Conservation (phyloP, 1,139 yeast genomes). For the Saccharomyces pastorianus region DNA sequence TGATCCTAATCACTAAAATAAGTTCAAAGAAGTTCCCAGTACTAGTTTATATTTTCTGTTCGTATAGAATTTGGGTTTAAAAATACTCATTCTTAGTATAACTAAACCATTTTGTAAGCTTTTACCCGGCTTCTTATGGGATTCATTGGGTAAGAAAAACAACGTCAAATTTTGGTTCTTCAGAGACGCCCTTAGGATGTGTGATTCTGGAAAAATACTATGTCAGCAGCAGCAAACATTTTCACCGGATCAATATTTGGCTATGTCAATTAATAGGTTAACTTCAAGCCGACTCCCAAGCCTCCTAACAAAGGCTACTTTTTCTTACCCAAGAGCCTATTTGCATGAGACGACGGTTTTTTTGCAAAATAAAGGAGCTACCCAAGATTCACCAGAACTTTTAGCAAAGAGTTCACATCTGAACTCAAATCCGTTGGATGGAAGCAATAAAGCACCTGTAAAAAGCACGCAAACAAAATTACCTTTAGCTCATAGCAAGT, state of each 20-base stretch:
- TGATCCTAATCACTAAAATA: no score
- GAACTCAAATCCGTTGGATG: constrained; percentile 15
- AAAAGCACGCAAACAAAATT: neutral
- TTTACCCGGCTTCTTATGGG: neutral
- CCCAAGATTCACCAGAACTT: constrained; percentile 17
- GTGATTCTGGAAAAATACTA: no score
- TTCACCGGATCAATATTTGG: neutral
- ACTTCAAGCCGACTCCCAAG: neutral
- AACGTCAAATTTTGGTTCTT: neutral
- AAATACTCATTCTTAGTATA: no score
- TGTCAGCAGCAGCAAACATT: neutral
- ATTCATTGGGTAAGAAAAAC: neutral
- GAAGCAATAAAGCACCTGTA: constrained; percentile 4
- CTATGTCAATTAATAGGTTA: neutral
- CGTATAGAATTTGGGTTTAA: neutral
- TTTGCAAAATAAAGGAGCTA: constrained; percentile 2
- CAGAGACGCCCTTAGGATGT: no score
- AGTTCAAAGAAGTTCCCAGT: no score
- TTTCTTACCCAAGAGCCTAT: constrained; percentile 3
- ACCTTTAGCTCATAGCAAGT: constrained; percentile 41
- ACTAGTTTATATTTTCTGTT: no score
- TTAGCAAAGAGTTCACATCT: constrained; percentile 16
- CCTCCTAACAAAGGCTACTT: neutral
- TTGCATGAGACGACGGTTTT: constrained; percentile 4
- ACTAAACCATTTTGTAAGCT: neutral